Conservation (phyloP, 2,329 filamentous ascomycete species). For the Trichoderma citrinoviride region DNA sequence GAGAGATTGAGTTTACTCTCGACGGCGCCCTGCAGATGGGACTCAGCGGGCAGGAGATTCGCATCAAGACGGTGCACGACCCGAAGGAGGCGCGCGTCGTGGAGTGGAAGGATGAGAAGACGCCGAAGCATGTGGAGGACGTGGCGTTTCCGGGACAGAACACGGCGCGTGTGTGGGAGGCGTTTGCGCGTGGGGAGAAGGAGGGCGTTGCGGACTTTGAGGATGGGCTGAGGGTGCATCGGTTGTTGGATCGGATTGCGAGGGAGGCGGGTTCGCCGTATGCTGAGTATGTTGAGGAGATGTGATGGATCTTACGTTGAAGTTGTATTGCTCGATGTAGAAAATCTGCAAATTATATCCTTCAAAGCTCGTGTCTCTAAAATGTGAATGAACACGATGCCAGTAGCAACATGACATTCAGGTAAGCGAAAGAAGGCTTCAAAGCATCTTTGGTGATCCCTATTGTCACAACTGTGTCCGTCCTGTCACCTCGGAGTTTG, state of each 20-base stretch:
- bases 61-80: conserved; percentile 27
- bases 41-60: neutral
- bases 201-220: conserved; percentile 18
- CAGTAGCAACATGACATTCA: too few species aligned
- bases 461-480: too few species aligned
- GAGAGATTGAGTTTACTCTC: conserved; percentile 33
- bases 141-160: conserved; percentile 51
- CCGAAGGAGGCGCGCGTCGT: conserved; percentile 29
- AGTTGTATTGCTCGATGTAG: neutral
- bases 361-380: too few species aligned
- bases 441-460: too few species aligned
- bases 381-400: too few species aligned
- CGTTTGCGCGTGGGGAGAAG: neutral
- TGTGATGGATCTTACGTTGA: neutral
- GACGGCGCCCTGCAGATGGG: conserved; percentile 34
- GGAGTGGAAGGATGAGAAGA: conserved; percentile 32
- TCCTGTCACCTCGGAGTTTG: too few species aligned
- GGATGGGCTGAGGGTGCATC: conserved; percentile 17
- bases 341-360: too few species aligned
- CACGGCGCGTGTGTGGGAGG: conserved; percentile 18
- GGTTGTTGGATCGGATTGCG: conserved; percentile 20
- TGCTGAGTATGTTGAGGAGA: neutral
- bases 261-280: conserved; percentile 6
- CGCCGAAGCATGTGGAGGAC: conserved; percentile 83
- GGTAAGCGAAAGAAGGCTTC: too few species aligned